A percentile compares a stretch with the other conserved stretches of the same genome.
Conservation (phyloP, 768 basidiomycete species). For the Leccinum incarnatum region DNA sequence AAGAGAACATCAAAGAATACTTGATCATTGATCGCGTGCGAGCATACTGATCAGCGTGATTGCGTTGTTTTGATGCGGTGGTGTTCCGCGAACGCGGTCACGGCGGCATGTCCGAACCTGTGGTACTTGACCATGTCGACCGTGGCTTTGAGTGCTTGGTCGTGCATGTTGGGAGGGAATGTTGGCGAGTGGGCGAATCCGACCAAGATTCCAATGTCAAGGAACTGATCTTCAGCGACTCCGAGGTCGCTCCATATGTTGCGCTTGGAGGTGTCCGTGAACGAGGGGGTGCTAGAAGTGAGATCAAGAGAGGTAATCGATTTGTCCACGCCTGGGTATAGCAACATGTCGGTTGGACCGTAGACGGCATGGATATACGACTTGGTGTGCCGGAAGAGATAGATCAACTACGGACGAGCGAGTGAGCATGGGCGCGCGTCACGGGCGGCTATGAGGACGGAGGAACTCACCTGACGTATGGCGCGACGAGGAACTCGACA, state of each 20-base stretch:
- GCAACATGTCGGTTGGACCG: constrained; percentile 86
- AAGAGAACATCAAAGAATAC: constrained; percentile 85
- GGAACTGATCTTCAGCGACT: constrained; percentile 83
- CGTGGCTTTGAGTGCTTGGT: constrained; percentile 68
- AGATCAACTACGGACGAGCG: constrained; percentile 67
- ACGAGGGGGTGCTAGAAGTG: constrained; percentile 59
- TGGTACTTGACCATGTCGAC: too few relatives aligned
- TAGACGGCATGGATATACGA: constrained; percentile 93
- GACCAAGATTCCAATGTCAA: constrained; percentile 89
- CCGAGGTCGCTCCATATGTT: constrained; percentile 63
- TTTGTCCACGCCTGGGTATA: constrained; percentile 74
- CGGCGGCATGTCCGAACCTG: constrained; percentile 70
- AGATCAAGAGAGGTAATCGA: constrained; percentile 89
- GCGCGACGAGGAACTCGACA: constrained; percentile 95
- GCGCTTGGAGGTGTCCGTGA: constrained; percentile 83
- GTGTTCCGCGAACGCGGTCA: constrained; percentile 73
- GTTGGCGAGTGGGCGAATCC: constrained; percentile 81
- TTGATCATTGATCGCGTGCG: constrained; percentile 90
- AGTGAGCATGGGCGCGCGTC: constrained; percentile 5
- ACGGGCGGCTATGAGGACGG: neutral
- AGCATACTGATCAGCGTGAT: constrained; percentile 82
- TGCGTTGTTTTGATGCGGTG: constrained; percentile 75
- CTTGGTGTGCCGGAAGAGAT: constrained; percentile 90
- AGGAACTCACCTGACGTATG: constrained; percentile 83
- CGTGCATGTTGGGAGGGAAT: constrained; percentile 80